Evolutionary conservation across 75 land plant genomes (phyloP), one percentile per base, ranked within the genome.

Genomic region (Pseudotsuga menziesii): DNA sequence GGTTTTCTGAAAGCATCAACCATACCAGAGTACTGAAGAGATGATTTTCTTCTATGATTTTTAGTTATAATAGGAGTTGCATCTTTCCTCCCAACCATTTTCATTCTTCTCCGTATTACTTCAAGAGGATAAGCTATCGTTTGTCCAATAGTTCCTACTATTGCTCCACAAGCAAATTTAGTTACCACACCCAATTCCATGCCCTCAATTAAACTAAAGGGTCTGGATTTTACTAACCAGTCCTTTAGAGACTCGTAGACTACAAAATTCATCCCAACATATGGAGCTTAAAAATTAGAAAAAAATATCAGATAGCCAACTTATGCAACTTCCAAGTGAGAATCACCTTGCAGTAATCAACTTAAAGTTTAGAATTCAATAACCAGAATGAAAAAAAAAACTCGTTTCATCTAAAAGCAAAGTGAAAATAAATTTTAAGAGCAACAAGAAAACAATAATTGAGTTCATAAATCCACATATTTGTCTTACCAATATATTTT

Each of bases 21-120:
- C 94, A 95, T 94, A 57, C 98, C 97, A 58, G 70, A 82, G 73
- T 93, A 96, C 56, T 93, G 88, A 60, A 90, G 78, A 2, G 88
- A 75, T 11, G 87, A 80, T 63, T 75, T 89, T 20, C 72, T 70
- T 79, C 77, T 85, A 19, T 94, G 92, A 80, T 93, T 92, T 57
- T 89, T 91, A 57, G 91, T 88, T 23, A 93, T 77, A 63, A 94
- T 63, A 17, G 91, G 81, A 32, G 93, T 80, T 75, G 95, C 96
- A 82, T 88, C 80, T 70, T 90, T 91, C 98, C 98, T 93, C 25
- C 98, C 98, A 35, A 86, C 96, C 98, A 96, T 96, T 83, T 96
- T 94, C 97, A 96, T 86, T 83, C 98, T 85, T 66, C 98, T 67
- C 25, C 98, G 90, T 11, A 96, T 83, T 23, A 96, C 98, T 84